These are phyloP conservation scores for Ramalina peruviana DNA, from an alignment of 495 filamentous ascomycete species.

Conservation along the genomic window DNA sequence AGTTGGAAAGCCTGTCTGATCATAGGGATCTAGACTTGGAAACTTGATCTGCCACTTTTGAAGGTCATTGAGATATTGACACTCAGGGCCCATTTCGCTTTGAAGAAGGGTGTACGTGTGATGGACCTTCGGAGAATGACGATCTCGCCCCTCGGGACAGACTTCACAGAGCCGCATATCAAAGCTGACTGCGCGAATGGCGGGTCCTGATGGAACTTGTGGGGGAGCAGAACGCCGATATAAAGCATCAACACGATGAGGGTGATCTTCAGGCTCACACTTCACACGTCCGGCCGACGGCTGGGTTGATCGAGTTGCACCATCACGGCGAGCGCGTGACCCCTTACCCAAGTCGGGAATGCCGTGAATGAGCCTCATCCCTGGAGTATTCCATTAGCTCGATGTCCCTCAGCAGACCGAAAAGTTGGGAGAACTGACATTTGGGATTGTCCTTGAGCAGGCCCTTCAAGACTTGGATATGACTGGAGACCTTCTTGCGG, in stretches of 20 bases:
- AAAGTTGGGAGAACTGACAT: slow-evolving; percentile 18
- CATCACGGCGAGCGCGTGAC: neutral
- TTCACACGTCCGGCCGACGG: no score
- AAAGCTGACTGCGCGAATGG: slow-evolving; percentile 33
- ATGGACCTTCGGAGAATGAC: neutral
- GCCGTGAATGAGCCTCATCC: slow-evolving; percentile 11
- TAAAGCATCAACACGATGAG: neutral
- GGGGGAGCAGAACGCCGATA: neutral
- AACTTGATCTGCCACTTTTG: slow-evolving; percentile 32
- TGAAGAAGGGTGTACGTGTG: slow-evolving; percentile 39
- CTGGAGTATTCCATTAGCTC: slow-evolving; percentile 4
- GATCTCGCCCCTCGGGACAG: slow-evolving; percentile 24
- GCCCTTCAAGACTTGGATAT: slow-evolving; percentile 90
- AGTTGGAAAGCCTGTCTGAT: slow-evolving; percentile 26
- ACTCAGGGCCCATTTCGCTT: slow-evolving; percentile 22
- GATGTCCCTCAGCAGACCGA: neutral
- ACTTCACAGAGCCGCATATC: slow-evolving; percentile 35
- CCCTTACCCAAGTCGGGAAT: neutral
- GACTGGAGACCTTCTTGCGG: slow-evolving; percentile 89
- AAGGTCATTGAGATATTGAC: slow-evolving; percentile 30
- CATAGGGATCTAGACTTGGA: slow-evolving; percentile 28
- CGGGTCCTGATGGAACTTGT: slow-evolving; percentile 15
- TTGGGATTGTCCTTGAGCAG: slow-evolving; percentile 50
- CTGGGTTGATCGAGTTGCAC: neutral
- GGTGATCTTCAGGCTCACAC: neutral